Conservation (phyloP, 257 asterid genomes). For the Petunia secreta region DNA sequence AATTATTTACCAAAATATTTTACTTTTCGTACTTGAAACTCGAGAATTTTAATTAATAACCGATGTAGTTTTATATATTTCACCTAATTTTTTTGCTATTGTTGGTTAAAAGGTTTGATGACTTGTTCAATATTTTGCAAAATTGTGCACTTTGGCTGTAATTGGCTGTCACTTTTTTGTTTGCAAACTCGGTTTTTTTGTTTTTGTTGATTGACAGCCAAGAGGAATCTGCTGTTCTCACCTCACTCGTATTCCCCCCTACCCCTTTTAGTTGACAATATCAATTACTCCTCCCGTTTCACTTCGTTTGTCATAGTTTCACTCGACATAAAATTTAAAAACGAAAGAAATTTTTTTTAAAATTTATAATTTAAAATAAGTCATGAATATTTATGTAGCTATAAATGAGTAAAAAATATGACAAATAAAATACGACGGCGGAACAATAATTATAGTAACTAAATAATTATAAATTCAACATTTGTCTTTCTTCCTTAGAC, state of each 20-base stretch:
- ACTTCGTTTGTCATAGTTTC: neutral
- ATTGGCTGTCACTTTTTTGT: constrained; percentile 37
- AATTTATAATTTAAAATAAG: neutral
- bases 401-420: neutral
- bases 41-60: too few species aligned
- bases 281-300: neutral
- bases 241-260: neutral
- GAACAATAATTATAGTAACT: too few species aligned
- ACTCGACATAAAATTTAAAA: neutral
- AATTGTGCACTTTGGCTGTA: constrained; percentile 60
- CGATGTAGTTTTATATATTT: too few species aligned
- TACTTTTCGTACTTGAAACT: too few species aligned
- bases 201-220: constrained; percentile 47
- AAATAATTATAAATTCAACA: too few species aligned
- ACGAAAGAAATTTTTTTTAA: constrained; percentile 17
- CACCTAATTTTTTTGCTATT: too few species aligned
- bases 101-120: neutral
- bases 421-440: neutral
- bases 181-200: constrained; percentile 20
- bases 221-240: constrained; percentile 46
- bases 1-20: too few species aligned
- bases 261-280: neutral
- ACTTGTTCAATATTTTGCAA: neutral
- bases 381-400: neutral
- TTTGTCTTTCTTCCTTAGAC: constrained; percentile 18